A percentile compares a stretch with the other conserved stretches of the same genome.
Evolutionary conservation across 805 yeast species (phyloP).

Genomic region (Clavispora santaluciae): DNA sequence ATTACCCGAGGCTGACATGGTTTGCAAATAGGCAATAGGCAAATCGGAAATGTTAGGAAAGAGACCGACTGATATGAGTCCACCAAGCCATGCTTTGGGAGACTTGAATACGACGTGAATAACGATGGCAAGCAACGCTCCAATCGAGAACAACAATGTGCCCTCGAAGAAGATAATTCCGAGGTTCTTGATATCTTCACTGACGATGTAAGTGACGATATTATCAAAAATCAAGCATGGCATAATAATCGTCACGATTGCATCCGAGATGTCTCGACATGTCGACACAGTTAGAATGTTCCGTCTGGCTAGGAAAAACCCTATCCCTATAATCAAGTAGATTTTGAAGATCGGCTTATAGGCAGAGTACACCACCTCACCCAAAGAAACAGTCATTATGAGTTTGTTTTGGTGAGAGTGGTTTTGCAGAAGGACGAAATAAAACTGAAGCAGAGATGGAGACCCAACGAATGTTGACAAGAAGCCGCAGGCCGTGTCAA

Average conservation of each 20-base stretch:
- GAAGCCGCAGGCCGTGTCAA: too few species aligned
- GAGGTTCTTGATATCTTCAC: conserved; percentile 62
- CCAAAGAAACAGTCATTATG: conserved; percentile 28
- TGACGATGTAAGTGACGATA: conserved; percentile 60
- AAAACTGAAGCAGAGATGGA: too few species aligned
- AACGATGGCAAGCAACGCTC: conserved; percentile 41
- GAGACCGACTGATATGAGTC: conserved; percentile 64
- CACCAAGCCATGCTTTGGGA: conserved; percentile 76
- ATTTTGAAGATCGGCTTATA: conserved; percentile 86
- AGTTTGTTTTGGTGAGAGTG: neutral
- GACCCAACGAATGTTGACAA: too few species aligned
- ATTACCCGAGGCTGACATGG: conserved; percentile 58
- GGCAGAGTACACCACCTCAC: conserved; percentile 69
- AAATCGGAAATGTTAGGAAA: conserved; percentile 78
- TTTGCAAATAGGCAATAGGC: conserved; percentile 79
- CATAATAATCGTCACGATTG: conserved; percentile 61
- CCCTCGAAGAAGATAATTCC: conserved; percentile 57
- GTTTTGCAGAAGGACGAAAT: neutral
- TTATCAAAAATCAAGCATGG: conserved; percentile 77
- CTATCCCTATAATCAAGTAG: conserved; percentile 64
- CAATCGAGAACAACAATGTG: conserved; percentile 46
- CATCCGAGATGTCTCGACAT: conserved; percentile 63
- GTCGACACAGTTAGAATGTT: conserved; percentile 62
- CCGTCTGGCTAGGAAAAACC: conserved; percentile 57
- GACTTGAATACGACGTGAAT: conserved; percentile 50